Base-by-base conservation (phyloP, 2,329 filamentous ascomycete species). In the Cordyceps javanica region DNA sequence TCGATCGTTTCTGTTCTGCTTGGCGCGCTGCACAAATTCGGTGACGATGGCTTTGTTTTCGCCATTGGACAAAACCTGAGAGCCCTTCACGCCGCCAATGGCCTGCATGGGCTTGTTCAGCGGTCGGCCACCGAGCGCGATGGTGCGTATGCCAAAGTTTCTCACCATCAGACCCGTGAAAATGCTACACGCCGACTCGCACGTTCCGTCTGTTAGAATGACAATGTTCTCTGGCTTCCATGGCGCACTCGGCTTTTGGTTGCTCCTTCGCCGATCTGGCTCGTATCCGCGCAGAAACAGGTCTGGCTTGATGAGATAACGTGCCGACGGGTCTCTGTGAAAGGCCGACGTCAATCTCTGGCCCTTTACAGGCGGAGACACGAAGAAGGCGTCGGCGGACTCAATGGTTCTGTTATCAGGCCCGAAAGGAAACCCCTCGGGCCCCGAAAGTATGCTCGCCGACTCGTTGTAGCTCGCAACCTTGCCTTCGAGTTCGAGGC, bases 31-130 rank as follows among this genome's bases (percentile, higher is more conserved):
- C 16, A 34, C 19, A 2, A 54, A 16, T 1, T 13, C 28, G 3
- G 26, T 26, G 5, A 54, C 13, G 3, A 36, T 26, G 2, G 9
- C 4, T 4, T 55, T 53, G 5, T 39, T 26, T 23, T 41, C 38
- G 23, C n/a, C 39, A 30, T 53, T 45, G 34, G 10, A 3, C 10
- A 23, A 3, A 3, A 50, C 8, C 26, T 39, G 3, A 13, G 63
- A 72, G 32, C 86, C 86, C 64, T 86, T 84, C 49, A 83, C 78
- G n/a, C 85, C 86, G n/a, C 85, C 84, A 19, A 87, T 75, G 5
- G 76, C 78, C 71, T 87, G 83, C 73, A 86, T 88, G 0, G 79
- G 77, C 0, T 71, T 71, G 0, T 73, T 64, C 11, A 72, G 69
- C 0, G 85, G 80, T 1, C 82, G 79, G 2, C 87, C 87, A 10